Evolutionary conservation across 345 rosid species (phyloP).

Genomic region (Lagerstroemia speciosa): DNA sequence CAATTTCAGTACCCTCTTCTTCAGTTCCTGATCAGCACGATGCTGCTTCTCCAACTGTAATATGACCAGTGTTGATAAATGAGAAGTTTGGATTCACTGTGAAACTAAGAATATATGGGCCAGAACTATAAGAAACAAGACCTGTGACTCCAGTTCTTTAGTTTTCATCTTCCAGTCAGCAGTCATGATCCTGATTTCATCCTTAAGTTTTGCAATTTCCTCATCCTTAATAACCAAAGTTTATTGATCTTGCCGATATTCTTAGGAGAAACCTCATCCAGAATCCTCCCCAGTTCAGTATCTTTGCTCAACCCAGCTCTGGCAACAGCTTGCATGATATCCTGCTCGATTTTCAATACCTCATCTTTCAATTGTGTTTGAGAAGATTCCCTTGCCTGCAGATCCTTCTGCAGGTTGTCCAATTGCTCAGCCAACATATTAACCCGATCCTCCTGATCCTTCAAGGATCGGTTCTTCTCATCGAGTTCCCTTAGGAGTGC

Average conservation of each 20-base stretch:
- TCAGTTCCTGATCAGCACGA: conserved; percentile 77
- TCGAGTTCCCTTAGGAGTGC: conserved; percentile 54
- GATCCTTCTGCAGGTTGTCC: conserved; percentile 57
- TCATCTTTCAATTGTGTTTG: conserved; percentile 81
- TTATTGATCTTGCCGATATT: conserved; percentile 52
- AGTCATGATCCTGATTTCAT: conserved; percentile 71
- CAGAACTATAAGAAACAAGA: conserved; percentile 7
- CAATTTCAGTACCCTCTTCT: conserved; percentile 81
- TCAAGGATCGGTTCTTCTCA: conserved; percentile 46
- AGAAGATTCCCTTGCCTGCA: conserved; percentile 69
- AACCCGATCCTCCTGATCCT: conserved; percentile 67
- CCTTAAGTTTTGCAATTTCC: conserved; percentile 63
- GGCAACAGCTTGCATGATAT: conserved; percentile 60
- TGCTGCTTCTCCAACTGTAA: conserved; percentile 81
- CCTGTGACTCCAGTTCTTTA: conserved; percentile 81
- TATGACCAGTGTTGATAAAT: background rate
- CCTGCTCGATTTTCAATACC: too few species aligned
- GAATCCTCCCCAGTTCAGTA: too few species aligned
- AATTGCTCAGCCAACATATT: conserved; percentile 60
- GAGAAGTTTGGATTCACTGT: conserved; percentile 33
- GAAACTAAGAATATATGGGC: background rate
- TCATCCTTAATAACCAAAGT: conserved; percentile 59
- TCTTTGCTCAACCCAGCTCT: too few species aligned
- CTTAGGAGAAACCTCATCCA: conserved; percentile 71
- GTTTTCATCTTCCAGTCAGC: conserved; percentile 85